Evolutionary conservation across 176 grass and related monocot genomes (phyloP), one percentile per base, ranked within the genome.

Genomic region (Musa itinerans): DNA sequence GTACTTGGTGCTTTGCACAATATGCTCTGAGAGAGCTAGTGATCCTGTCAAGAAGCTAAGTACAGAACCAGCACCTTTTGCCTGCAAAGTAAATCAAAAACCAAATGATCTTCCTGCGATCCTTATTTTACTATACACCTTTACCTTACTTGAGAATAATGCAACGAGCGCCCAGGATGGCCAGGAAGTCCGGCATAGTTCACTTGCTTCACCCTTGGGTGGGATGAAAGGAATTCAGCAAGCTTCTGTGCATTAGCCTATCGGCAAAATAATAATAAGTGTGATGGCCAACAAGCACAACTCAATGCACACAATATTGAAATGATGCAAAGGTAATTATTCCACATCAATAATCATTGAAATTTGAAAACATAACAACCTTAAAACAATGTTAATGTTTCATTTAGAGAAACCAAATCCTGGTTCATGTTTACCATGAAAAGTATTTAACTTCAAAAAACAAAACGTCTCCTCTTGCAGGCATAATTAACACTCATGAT

Each of bases 231-330:
- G 65, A 93, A 98, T 75, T 98, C 95, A 79, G 95, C 95, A 83
- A 98, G 86, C 81, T 98, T 98, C 76, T 98, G 88, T 15, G 95
- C 90, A 89, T 98, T 98, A 70, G 75, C 95, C 95, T 98, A 43
- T 76, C 19, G 17, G 16, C 25, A 70, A n/a, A 70, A 70, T 51
- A 51, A 48, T 43, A 21, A 49, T 3, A 50, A 50, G 9, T 50
- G 11, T 51, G 17, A 50, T 11, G 8, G 8, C 17, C 17, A 70
- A n/a, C 11, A 50, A 23, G 17, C 19, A 52, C 16, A 50, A 9
- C 17, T 21, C 11, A 21, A 70, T 51, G 19, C 34, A 51, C 52
- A n/a, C 34, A 70, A 11, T 14, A 70, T 11, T 1, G 3, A 70
- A 70, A 70, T 6, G 1, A 43, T 70, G 68, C 17, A 9, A 50